Evolutionary conservation across 2,329 filamentous ascomycete species (phyloP), one percentile per base, ranked within the genome.

Genomic region (Fusarium fujikuroi): DNA sequence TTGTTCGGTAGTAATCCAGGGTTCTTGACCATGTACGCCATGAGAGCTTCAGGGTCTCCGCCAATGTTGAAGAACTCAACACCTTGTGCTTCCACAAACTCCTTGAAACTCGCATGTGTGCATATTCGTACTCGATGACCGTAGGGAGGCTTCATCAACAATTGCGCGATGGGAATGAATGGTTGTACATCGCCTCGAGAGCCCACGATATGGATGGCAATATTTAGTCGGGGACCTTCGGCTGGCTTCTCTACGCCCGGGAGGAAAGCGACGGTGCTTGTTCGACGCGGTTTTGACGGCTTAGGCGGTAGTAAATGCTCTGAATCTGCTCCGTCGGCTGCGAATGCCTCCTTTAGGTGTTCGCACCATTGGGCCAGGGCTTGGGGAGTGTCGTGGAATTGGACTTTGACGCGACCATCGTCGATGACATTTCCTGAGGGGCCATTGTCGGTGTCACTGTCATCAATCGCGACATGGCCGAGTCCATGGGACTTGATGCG

Each of bases 51-150:
- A 0, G 88, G 88, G 59, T 90, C 85, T 7, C 88, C 88, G 7
- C 88, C 88, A 18, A 90, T 89, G 15, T 83, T 83, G 72, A 86
- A 90, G 75, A 90, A 90, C 64, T 90, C 88, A 14, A 90, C 76
- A 1, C 85, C 86, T n/a, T 86, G 82, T 6, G 83, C 80, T 47
- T 84, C 80, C 21, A 90, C 87, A 46, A 90, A 89, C 6, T 85
- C 79, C 59, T 86, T 83, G 74, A 90, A 90, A 8, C 84, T 82
- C 14, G 82, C 74, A 73, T 90, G 89, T 2, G 89, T 91, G 32
- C 87, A 88, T 16, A 90, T 80, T 6, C 89, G 85, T 5, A 91
- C 86, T 15, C 88, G 84, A 73, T 90, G 88, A 5, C 86, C 85
- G 60, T 86, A 81, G 0, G 79, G 78, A 4, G 76, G 60, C n/a